Evolutionary conservation across 2,329 filamentous ascomycete genomes (phyloP).

Genomic region (Pyrenophora seminiperda): DNA sequence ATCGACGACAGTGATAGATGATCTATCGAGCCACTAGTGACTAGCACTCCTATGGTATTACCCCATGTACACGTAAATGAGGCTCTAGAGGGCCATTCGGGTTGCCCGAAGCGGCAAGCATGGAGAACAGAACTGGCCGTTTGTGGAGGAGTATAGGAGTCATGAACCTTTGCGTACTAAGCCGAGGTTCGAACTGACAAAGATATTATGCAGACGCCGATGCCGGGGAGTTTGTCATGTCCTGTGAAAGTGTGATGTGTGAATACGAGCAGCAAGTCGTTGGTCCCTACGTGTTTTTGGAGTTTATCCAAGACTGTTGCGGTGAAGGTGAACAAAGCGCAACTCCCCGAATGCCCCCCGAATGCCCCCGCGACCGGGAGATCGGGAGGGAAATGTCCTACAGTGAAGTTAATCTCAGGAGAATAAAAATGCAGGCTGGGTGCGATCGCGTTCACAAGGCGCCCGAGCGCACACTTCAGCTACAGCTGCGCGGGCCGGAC

Average conservation of each 20-base stretch:
- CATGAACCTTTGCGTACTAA: conserved; percentile 1
- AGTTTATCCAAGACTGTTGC: not conserved
- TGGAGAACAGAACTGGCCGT: conserved; percentile 16
- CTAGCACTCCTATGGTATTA: conserved; percentile 17
- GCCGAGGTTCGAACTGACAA: conserved; percentile 5
- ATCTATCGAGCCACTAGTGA: conserved; percentile 23
- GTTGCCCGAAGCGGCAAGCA: conserved; percentile 15
- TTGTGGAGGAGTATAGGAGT: conserved; percentile 14
- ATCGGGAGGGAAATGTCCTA: not conserved
- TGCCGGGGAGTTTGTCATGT: conserved; percentile 5
- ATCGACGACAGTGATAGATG: conserved; percentile 24
- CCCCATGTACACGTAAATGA: conserved; percentile 18
- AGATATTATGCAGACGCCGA: conserved; percentile 6
- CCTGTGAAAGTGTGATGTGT: not conserved
- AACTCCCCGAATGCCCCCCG: conserved; percentile 5
- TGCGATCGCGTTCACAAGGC: conserved; percentile 9
- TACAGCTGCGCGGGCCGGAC: conserved; percentile 26
- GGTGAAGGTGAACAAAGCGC: not conserved
- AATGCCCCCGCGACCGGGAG: conserved; percentile 2
- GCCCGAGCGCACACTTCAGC: conserved; percentile 15
- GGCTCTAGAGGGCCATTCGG: conserved; percentile 17
- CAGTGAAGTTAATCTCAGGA: conserved; percentile 7
- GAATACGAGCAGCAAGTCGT: not conserved
- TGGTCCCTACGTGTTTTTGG: not conserved
- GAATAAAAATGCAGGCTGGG: conserved; percentile 8